Evolutionary conservation across 2,329 filamentous ascomycete genomes (phyloP).

Genomic region (Penicillium olsonii): DNA sequence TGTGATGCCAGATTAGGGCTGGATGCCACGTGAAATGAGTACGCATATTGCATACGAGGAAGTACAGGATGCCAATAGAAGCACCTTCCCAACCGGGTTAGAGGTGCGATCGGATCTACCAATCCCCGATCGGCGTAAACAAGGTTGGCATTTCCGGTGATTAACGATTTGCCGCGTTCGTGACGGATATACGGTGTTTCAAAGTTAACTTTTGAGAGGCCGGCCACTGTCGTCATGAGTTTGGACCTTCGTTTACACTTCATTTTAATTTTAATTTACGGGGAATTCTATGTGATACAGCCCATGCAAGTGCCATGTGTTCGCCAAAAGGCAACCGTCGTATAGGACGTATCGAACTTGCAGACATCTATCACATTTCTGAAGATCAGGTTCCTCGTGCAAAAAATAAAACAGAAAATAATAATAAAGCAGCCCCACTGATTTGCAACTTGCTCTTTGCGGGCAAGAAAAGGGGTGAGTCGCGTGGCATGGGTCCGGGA

Average conservation of each 20-base stretch:
- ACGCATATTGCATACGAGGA: background rate
- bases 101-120: constrained; percentile 12
- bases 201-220: background rate
- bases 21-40: constrained; percentile 11
- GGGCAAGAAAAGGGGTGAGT: constrained; percentile 12
- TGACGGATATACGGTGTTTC: background rate
- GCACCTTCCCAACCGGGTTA: constrained; percentile 14
- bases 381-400: constrained; percentile 5
- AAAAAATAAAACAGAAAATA: background rate
- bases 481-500: constrained; percentile 12
- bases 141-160: constrained; percentile 1
- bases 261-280: constrained; percentile 11
- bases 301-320: constrained; percentile 27
- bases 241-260: background rate
- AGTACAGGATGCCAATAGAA: background rate
- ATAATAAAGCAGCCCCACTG: constrained; percentile 8
- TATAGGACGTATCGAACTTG: background rate
- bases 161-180: background rate
- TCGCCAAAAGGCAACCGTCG: constrained; percentile 16
- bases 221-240: constrained; percentile 1
- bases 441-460: constrained; percentile 3
- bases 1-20: constrained; percentile 29
- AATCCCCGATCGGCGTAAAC: constrained; percentile 9
- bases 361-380: background rate
- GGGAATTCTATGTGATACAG: constrained; percentile 14